Evolutionary conservation across 2,329 filamentous ascomycete species (phyloP), one percentile per base, ranked within the genome.

Genomic region (Lachnellula occidentalis): DNA sequence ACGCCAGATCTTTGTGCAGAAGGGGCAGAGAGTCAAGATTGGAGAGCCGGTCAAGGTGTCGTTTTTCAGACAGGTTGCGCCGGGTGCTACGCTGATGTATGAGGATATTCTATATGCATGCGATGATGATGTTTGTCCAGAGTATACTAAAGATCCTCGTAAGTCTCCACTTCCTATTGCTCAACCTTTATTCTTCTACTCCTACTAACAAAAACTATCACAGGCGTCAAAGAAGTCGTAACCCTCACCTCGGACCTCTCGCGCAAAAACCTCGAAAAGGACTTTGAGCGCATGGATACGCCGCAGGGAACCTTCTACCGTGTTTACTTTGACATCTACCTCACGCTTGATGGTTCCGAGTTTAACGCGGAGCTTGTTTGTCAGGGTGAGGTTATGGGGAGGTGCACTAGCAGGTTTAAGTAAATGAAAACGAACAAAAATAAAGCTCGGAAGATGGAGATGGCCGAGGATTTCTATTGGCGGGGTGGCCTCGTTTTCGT

Each of bases 111-210:
- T 97, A 55, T 97, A 96, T 71, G 94, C 92, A 49, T 99, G 94
- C 69, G 94, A 99, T 69, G 94, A 97, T 61, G 94, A 99, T 71
- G 90, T 96, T 50, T 97, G 92, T 73, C 94, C 94, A 1, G 94
- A 97, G 72, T 99, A 99, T 72, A 97, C 92, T 64, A 99, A 97
- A 73, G 94, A 99, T 82, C 92, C 94, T 65, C 90, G 94, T 96
- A 86, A 86, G 92, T 88, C 59, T 43, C 34, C 43, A 19, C 22
- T 45, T 27, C 24, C 17, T 22, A 11, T 4, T 22, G n/a, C 14
- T 42, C 15, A 24, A 15, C 15, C 17, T 12, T 37, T 41, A 22
- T 37, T 17, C 11, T 43, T 62, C 19, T 45, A 36, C 12, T 45
- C 27, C 41, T 50, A 55, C 61, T 70, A 71, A 70, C 69, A 62